Evolutionary conservation across 75 land plant species (phyloP), one percentile per base, ranked within the genome.

Genomic region (Cryptomeria japonica): DNA sequence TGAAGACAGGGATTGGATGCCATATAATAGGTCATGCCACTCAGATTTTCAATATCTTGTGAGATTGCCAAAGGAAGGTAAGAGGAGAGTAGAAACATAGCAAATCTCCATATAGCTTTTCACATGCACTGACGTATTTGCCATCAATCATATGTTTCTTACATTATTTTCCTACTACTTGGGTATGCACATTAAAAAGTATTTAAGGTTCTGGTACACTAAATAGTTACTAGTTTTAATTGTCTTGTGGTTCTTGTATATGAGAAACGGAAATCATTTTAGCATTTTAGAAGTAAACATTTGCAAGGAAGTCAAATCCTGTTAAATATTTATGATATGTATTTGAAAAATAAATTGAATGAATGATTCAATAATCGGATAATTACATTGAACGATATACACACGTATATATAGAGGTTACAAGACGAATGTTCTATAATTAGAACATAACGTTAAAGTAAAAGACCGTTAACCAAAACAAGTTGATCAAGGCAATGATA

Each of bases 31-130:
- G 32, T 90, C 87, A 56, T 94, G 96, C 44, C 88, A 94, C 85
- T 93, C 96, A 18, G 94, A 93, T 68, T 97, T 97, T 88, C 99
- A 97, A 73, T 84, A 85, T 44, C 93, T 87, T 85, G 94, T 97
- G 38, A 88, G 99, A 55, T 83, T 93, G 53, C 86, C 91, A 0
- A 90, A 93, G 88, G 31, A 86, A 83, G 97, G 97, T 97, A 88
- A 64, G 70, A 51, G 87, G 19, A 91, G 77, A 34, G 3, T 32
- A 73, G 12, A 25, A 73, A 73, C 37, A 32, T 34, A 32, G 15
- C 1, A 73, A 31, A 73, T 14, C 77, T 73, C 15, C 2, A 32
- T 64, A 64, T 64, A 5, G 28, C 34, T 73, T 73, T 73, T 73
- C 15, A 34, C 37, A 2, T 8, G 0, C 2, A 34, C 77, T 73